Evolutionary conservation across 805 yeast genomes (phyloP).

Genomic region (Ogataea trehalophila): DNA sequence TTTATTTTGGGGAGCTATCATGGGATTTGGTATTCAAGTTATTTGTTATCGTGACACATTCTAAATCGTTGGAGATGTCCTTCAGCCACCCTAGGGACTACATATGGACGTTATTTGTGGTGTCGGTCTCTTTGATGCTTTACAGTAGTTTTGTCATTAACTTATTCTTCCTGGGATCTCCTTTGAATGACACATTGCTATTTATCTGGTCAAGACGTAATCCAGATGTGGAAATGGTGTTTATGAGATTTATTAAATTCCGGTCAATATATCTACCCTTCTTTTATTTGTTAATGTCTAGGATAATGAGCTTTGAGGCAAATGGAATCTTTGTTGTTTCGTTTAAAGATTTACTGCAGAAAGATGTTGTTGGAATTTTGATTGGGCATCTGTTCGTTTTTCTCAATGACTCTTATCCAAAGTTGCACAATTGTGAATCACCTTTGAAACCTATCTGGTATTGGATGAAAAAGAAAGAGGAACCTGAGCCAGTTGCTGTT

Average conservation of each 20-base stretch:
- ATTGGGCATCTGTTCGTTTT: slow-evolving; percentile 41
- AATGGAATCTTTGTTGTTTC: too few relatives aligned
- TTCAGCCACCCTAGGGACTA: slow-evolving; percentile 31
- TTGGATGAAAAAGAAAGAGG: slow-evolving; percentile 15
- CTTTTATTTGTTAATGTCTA: slow-evolving; percentile 26
- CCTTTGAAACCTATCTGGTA: slow-evolving; percentile 41
- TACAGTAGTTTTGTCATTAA: slow-evolving; percentile 27
- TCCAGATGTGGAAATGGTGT: slow-evolving; percentile 35
- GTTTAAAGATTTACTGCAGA: slow-evolving; percentile 3
- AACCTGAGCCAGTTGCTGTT: not conserved
- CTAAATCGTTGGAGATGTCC: slow-evolving; percentile 35
- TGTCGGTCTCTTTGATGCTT: slow-evolving; percentile 27
- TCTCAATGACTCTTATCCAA: slow-evolving; percentile 39
- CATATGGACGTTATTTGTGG: slow-evolving; percentile 33
- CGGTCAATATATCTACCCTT: slow-evolving; percentile 42
- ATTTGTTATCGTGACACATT: slow-evolving; percentile 34
- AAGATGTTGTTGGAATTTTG: slow-evolving; percentile 31
- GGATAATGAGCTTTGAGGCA: slow-evolving; percentile 2
- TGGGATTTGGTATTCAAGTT: slow-evolving; percentile 31
- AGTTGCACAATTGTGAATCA: slow-evolving; percentile 28
- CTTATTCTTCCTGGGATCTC: slow-evolving; percentile 33
- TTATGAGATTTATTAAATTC: slow-evolving; percentile 38
- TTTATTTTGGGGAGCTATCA: slow-evolving; percentile 38
- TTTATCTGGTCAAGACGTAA: slow-evolving; percentile 46
- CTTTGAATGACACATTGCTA: slow-evolving; percentile 33